A percentile compares a stretch with the other conserved stretches of the same genome.
These are phyloP conservation scores for Physcomitrium patens DNA, from an alignment of 225 moss, liverwort and hornwort species.

Conservation along the genomic window DNA sequence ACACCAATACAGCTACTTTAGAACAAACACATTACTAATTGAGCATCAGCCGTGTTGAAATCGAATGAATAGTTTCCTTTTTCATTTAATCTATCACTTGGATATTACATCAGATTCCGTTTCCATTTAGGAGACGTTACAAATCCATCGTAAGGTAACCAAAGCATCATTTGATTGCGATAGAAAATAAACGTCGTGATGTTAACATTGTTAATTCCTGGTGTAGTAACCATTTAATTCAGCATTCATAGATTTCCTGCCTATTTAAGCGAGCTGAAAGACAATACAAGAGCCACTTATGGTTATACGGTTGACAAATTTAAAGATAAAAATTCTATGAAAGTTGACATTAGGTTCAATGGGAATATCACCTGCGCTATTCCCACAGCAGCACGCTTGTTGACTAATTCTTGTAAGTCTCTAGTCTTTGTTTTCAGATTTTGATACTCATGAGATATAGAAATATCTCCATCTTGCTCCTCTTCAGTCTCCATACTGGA, in stretches of 20 bases:
- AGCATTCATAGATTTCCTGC: too few relatives aligned
- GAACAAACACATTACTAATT: not conserved
- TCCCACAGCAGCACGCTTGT: slow-evolving; percentile 48
- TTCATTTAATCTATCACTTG: too few relatives aligned
- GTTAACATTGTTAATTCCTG: too few relatives aligned
- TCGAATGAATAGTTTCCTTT: too few relatives aligned
- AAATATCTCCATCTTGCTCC: slow-evolving; percentile 33
- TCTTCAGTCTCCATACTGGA: slow-evolving; percentile 31
- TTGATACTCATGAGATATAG: slow-evolving; percentile 38
- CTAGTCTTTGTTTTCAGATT: slow-evolving; percentile 33
- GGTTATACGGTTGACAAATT: not conserved
- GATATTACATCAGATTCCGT: too few relatives aligned
- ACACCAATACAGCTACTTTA: not conserved
- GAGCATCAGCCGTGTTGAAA: too few relatives aligned
- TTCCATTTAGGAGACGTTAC: too few relatives aligned
- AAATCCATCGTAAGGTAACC: too few relatives aligned
- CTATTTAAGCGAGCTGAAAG: too few relatives aligned
- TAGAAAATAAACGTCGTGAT: too few relatives aligned
- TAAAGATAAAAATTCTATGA: not conserved
- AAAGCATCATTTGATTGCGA: too few relatives aligned
- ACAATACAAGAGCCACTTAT: not conserved
- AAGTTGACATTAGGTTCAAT: not conserved
- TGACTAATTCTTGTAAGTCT: slow-evolving; percentile 42
- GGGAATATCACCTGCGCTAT: slow-evolving; percentile 50
- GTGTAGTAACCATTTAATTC: too few relatives aligned